Evolutionary conservation across 1,284 basidiomycete species (phyloP).

Genomic region (Stygiomarasmius scandens): DNA sequence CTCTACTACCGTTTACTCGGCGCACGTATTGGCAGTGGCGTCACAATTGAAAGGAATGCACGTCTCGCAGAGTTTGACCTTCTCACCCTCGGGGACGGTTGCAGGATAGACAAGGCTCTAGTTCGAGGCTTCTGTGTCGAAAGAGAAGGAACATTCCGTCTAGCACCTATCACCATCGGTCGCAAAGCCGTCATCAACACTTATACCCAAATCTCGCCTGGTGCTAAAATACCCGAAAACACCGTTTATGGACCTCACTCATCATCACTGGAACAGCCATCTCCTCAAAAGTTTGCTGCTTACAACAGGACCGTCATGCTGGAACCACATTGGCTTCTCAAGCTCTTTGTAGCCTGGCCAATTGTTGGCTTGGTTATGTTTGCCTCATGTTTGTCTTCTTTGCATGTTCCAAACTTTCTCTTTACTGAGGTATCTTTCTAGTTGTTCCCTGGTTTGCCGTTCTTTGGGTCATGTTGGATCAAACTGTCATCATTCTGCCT

Average conservation of each 20-base stretch:
- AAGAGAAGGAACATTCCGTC: slow-evolving; percentile 43
- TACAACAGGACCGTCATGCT: slow-evolving; percentile 40
- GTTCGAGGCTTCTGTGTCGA: slow-evolving; percentile 51
- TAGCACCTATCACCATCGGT: slow-evolving; percentile 42
- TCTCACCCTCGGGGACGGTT: slow-evolving; percentile 43
- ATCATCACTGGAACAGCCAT: slow-evolving; percentile 42
- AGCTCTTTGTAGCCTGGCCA: slow-evolving; percentile 41
- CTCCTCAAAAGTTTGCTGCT: slow-evolving; percentile 36
- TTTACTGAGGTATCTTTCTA: slow-evolving; percentile 12
- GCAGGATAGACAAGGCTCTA: slow-evolving; percentile 41
- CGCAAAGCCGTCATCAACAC: slow-evolving; percentile 43
- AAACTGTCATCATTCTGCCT: slow-evolving; percentile 26
- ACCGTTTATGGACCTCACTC: slow-evolving; percentile 49
- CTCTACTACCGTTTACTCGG: slow-evolving; percentile 50
- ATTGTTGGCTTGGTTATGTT: slow-evolving; percentile 34
- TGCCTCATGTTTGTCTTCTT: slow-evolving; percentile 18
- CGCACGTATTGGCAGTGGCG: slow-evolving; percentile 43
- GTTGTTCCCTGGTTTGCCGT: slow-evolving; percentile 46
- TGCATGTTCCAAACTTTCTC: neutral
- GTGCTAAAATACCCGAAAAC: slow-evolving; percentile 37
- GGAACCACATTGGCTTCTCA: slow-evolving; percentile 35
- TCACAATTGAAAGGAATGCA: slow-evolving; percentile 39
- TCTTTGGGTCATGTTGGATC: slow-evolving; percentile 41
- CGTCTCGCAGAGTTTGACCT: slow-evolving; percentile 46
- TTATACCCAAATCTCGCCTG: slow-evolving; percentile 45